Percentiles rank a stretch among this genome's conserved stretches.
These are phyloP conservation scores for Corallochytrium limacisporum DNA, from an alignment of 78 protist genomes.

Conservation along the genomic window DNA sequence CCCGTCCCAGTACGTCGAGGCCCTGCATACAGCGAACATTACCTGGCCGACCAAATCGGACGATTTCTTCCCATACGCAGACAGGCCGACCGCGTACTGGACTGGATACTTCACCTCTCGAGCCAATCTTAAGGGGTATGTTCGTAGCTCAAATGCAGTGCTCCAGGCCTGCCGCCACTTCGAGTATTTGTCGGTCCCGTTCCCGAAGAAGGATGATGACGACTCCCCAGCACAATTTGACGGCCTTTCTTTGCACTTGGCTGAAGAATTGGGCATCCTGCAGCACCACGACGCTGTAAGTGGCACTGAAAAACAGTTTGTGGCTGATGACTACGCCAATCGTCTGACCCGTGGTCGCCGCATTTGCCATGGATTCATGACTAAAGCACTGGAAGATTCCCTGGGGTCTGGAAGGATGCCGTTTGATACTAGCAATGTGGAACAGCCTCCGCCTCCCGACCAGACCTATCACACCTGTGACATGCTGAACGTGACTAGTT, in stretches of 20 bases:
- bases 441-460: too few relatives aligned
- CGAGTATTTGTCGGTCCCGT: too few relatives aligned
- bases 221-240: too few relatives aligned
- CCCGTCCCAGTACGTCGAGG: constrained; percentile 38
- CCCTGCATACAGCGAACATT: constrained; percentile 9
- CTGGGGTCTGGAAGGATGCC: too few relatives aligned
- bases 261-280: constrained; percentile 43
- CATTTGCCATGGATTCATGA: too few relatives aligned
- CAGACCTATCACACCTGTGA: too few relatives aligned
- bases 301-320: constrained; percentile 67
- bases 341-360: constrained; percentile 23
- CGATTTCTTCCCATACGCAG: constrained; percentile 83
- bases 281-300: constrained; percentile 78
- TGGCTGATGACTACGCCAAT: constrained; percentile 61
- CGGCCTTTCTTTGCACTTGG: too few relatives aligned
- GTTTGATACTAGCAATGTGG: too few relatives aligned
- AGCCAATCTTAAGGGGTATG: constrained; percentile 60
- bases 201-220: too few relatives aligned
- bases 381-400: too few relatives aligned
- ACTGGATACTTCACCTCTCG: constrained; percentile 71
- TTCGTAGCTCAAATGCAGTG: constrained; percentile 13
- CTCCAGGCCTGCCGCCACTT: constrained; percentile 35
- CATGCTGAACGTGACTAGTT: constrained; percentile 16
- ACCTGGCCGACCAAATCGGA: constrained; percentile 35
- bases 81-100: constrained; percentile 63